These are phyloP conservation scores for Maudiozyma bulderi DNA, from an alignment of 805 yeast genomes.

Conservation along the genomic window DNA sequence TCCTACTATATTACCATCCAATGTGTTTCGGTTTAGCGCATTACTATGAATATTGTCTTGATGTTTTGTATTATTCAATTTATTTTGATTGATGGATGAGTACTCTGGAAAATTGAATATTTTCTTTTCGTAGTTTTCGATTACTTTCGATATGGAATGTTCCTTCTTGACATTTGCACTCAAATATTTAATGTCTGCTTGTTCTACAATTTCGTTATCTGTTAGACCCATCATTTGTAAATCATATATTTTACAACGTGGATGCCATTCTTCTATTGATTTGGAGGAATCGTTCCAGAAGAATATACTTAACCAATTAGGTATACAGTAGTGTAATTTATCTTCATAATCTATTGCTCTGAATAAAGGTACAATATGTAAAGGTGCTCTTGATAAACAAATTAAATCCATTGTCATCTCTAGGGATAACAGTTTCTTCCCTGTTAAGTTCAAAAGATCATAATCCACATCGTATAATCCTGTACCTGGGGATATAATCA, in stretches of 20 bases:
- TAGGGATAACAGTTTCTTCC: conserved; percentile 61
- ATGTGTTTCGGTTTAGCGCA: not conserved
- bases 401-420: conserved; percentile 85
- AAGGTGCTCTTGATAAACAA: conserved; percentile 81
- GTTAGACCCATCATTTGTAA: conserved; percentile 97
- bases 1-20: not conserved
- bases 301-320: conserved; percentile 92
- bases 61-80: not conserved
- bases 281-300: conserved; percentile 59
- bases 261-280: conserved; percentile 64
- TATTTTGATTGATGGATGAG: not conserved
- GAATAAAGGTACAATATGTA: conserved; percentile 85
- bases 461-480: conserved; percentile 90
- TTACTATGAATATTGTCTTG: not conserved
- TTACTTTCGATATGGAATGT: conserved; percentile 44
- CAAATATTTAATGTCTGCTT: conserved; percentile 53
- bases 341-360: conserved; percentile 50
- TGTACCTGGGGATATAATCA: conserved; percentile 83
- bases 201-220: conserved; percentile 73
- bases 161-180: conserved; percentile 22
- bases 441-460: conserved; percentile 61
- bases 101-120: conserved; percentile 32
- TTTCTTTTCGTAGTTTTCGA: conserved; percentile 57
- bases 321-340: conserved; percentile 62
- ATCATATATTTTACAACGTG: conserved; percentile 88